phyloP scores from a whole-genome alignment of 768 basidiomycete genomes.

The Neoboletus magnificus region DNA sequence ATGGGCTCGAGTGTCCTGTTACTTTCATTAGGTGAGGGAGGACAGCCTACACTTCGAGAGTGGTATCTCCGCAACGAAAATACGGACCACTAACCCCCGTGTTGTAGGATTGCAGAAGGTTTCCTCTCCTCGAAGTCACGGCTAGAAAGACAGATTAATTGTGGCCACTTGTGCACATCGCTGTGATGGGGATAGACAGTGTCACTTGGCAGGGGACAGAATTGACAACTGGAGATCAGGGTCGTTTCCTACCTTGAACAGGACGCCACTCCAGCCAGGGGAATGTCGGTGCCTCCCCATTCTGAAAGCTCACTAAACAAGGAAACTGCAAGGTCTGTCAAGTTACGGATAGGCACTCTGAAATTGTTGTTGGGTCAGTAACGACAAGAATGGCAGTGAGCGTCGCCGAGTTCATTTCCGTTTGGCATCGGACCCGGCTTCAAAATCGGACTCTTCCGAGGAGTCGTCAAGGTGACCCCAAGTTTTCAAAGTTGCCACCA shows the following conservation, averaged over 20 bases:
- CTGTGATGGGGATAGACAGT: neutral
- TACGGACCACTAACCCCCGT: neutral
- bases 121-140: neutral
- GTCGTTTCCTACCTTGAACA: neutral
- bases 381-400: too few relatives aligned
- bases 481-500: neutral
- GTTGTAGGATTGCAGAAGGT: neutral
- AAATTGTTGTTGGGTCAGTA: neutral
- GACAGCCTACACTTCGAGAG: neutral
- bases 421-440: neutral
- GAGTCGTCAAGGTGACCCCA: neutral
- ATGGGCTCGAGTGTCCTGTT: neutral
- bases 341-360: neutral
- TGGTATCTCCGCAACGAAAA: neutral
- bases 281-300: neutral
- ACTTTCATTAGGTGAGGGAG: neutral
- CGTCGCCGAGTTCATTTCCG: neutral
- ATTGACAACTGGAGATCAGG: neutral
- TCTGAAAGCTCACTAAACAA: neutral
- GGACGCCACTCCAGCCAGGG: neutral
- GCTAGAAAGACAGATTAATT: neutral
- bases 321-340: neutral
- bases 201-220: neutral
- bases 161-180: neutral
- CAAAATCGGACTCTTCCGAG: neutral